phyloP scores from a whole-genome alignment of 176 grass and related monocot genomes.

The Oryza coarctata region DNA sequence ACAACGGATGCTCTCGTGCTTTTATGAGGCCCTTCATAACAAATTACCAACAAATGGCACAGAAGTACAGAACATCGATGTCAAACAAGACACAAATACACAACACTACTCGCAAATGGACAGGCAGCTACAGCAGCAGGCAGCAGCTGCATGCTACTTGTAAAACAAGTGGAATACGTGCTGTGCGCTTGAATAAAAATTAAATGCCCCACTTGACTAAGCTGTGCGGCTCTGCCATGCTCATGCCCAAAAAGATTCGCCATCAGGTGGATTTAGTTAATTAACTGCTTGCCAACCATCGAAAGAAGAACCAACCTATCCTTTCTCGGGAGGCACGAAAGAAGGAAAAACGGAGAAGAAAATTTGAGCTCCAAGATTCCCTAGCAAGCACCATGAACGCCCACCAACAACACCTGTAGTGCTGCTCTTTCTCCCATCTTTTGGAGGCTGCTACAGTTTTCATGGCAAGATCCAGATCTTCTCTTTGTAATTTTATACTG shows the following conservation, averaged over 20 bases:
- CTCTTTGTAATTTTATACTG: not conserved
- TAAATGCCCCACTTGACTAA: slow-evolving; percentile 6
- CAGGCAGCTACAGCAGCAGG: not conserved
- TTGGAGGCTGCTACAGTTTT: not conserved
- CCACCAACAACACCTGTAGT: not conserved
- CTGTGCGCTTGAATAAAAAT: not conserved
- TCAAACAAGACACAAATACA: not conserved
- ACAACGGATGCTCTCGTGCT: not conserved
- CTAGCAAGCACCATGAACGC: slow-evolving; percentile 26
- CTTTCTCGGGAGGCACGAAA: slow-evolving; percentile 29
- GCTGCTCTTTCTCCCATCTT: not conserved
- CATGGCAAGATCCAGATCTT: slow-evolving; percentile 32
- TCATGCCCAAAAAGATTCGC: slow-evolving; percentile 34
- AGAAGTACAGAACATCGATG: not conserved
- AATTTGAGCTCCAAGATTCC: slow-evolving; percentile 37
- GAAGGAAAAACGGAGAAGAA: not conserved
- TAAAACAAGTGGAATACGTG: not conserved
- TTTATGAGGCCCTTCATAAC: not conserved
- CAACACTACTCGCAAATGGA: not conserved
- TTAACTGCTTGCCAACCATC: not conserved
- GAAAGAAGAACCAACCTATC: slow-evolving; percentile 26
- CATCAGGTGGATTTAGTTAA: slow-evolving; percentile 34
- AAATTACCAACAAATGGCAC: not conserved
- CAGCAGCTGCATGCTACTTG: not conserved
- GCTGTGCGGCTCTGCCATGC: slow-evolving; percentile 26